Percentiles rank a stretch among this genome's conserved stretches.
Evolutionary conservation across 192 early-diverging fungal genomes (phyloP).

Genomic region (Coemansia erecta): DNA sequence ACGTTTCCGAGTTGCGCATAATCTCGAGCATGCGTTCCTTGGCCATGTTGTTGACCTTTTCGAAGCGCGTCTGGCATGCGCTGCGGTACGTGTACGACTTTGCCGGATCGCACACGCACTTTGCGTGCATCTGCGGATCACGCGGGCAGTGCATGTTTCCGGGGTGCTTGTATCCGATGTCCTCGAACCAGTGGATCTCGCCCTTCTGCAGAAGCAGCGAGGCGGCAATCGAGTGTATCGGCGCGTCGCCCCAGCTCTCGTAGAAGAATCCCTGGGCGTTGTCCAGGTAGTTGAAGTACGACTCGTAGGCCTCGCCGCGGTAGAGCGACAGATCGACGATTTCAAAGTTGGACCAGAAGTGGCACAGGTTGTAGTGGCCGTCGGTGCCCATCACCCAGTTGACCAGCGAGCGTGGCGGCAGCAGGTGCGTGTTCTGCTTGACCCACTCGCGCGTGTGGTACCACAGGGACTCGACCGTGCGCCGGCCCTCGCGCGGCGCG

Average conservation of each 20-base stretch:
- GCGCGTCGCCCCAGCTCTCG: constrained; percentile 80
- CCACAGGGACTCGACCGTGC: constrained; percentile 59
- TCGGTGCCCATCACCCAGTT: constrained; percentile 23
- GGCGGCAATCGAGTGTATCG: constrained; percentile 67
- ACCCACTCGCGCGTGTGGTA: constrained; percentile 45
- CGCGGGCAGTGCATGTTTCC: constrained; percentile 34
- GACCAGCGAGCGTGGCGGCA: constrained; percentile 25
- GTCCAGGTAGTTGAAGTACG: constrained; percentile 67
- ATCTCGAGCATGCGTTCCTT: constrained; percentile 43
- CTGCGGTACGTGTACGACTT: constrained; percentile 50
- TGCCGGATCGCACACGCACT: constrained; percentile 42
- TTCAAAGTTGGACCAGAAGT: constrained; percentile 84
- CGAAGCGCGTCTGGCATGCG: constrained; percentile 48
- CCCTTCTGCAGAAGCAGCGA: constrained; percentile 51
- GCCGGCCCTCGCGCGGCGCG: constrained; percentile 49
- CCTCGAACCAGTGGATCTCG: constrained; percentile 71
- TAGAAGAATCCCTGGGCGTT: constrained; percentile 69
- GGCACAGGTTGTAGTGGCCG: constrained; percentile 65
- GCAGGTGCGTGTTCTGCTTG: constrained; percentile 12
- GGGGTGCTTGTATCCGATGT: constrained; percentile 66
- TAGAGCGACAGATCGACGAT: constrained; percentile 66
- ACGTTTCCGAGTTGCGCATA: constrained; percentile 29
- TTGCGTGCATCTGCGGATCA: constrained; percentile 23
- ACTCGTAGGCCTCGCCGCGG: constrained; percentile 55
- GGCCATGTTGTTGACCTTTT: constrained; percentile 50